phyloP scores from a whole-genome alignment of 2,329 filamentous ascomycete genomes.

The Aspergillus sp. region DNA sequence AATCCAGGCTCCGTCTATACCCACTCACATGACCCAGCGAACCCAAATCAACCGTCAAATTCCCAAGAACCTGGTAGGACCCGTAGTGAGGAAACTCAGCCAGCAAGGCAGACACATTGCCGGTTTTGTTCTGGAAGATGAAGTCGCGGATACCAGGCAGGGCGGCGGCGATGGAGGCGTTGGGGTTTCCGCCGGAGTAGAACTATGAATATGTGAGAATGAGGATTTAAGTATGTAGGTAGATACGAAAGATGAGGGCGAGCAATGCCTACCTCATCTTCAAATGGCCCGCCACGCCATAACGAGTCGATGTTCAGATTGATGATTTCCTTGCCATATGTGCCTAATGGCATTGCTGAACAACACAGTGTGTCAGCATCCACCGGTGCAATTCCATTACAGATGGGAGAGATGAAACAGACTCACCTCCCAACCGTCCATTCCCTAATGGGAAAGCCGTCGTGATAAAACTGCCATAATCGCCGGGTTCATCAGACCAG shows the following conservation, averaged over 20 bases:
- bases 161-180: constrained; percentile 13
- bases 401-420: neutral
- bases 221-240: too few relatives aligned
- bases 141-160: constrained; percentile 17
- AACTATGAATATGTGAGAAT: too few relatives aligned
- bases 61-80: constrained; percentile 22
- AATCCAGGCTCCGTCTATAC: constrained; percentile 19
- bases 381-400: too few relatives aligned
- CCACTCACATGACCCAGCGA: constrained; percentile 4
- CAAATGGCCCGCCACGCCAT: constrained; percentile 28
- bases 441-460: constrained; percentile 17
- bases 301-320: constrained; percentile 28
- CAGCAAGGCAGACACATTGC: constrained; percentile 18
- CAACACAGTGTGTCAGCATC: too few relatives aligned
- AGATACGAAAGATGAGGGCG: too few relatives aligned
- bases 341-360: constrained; percentile 19
- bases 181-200: constrained; percentile 21
- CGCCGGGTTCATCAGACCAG: constrained; percentile 9
- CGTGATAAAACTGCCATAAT: constrained; percentile 8
- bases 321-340: constrained; percentile 12
- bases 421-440: constrained; percentile 16
- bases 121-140: constrained; percentile 24
- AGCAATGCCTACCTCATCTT: constrained; percentile 7
- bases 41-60: constrained; percentile 21
- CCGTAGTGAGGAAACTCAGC: constrained; percentile 19